Evolutionary conservation across 345 rosid genomes (phyloP).

Genomic region (Eucalyptus microcorys): DNA sequence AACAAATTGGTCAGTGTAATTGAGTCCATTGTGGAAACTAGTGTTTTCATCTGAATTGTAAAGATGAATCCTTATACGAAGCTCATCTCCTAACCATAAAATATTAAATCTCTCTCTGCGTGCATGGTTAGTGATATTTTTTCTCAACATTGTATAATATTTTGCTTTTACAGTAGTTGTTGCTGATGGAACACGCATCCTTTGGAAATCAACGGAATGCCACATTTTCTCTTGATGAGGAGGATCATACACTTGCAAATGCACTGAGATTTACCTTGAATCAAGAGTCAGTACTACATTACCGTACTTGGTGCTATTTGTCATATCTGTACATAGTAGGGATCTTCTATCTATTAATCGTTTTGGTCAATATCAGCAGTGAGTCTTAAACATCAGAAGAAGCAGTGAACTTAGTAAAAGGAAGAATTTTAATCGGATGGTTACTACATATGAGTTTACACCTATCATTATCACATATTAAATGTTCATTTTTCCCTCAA

Average conservation of each 20-base stretch:
- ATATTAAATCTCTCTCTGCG: not conserved
- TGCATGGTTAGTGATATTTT: not conserved
- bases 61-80: not conserved
- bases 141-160: not conserved
- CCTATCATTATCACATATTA: not conserved
- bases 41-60: not conserved
- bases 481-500: not conserved
- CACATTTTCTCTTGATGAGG: constrained; percentile 62
- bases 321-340: not conserved
- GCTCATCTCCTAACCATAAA: not conserved
- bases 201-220: constrained; percentile 36
- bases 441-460: not conserved
- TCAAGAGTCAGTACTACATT: constrained; percentile 60
- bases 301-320: not conserved
- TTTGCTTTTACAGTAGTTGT: not conserved
- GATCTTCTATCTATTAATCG: not conserved
- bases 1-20: not conserved
- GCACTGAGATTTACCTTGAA: constrained; percentile 68
- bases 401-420: not conserved
- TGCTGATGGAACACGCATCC: constrained; percentile 64
- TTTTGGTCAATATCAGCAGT: not conserved
- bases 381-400: not conserved
- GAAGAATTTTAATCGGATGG: not conserved
- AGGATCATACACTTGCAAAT: constrained; percentile 85
- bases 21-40: not conserved